phyloP scores from a whole-genome alignment of 2,329 filamentous ascomycete genomes.

The Myrmaecium sp. region DNA sequence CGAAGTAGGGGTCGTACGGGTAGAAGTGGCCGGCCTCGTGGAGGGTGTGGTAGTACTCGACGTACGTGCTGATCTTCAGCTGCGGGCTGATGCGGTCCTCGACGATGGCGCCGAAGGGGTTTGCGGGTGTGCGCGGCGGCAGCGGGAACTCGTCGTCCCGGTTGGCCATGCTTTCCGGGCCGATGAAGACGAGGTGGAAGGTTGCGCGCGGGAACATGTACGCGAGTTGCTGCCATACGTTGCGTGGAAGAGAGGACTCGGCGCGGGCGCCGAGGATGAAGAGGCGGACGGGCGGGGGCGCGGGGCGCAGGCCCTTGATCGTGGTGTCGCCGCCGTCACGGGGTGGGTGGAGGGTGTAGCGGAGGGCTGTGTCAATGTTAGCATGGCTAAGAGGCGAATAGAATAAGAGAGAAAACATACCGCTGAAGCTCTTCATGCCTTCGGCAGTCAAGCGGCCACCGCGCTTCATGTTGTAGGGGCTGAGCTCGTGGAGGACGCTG shows the following conservation, averaged over 20 bases:
- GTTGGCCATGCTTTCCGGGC: slow-evolving; percentile 89
- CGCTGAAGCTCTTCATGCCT: slow-evolving; percentile 83
- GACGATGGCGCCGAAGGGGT: slow-evolving; percentile 86
- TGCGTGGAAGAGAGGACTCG: slow-evolving; percentile 87
- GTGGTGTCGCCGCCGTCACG: slow-evolving; percentile 55
- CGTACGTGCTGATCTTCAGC: slow-evolving; percentile 94
- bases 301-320: slow-evolving; percentile 65
- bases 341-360: slow-evolving; percentile 86
- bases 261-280: slow-evolving; percentile 91
- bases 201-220: slow-evolving; percentile 86
- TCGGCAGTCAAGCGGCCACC: slow-evolving; percentile 67
- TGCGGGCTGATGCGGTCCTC: slow-evolving; percentile 78
- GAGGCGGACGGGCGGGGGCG: slow-evolving; percentile 74
- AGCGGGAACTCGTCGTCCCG: slow-evolving; percentile 85
- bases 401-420: slow-evolving; percentile 33
- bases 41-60: slow-evolving; percentile 95
- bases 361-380: slow-evolving; percentile 44
- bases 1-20: slow-evolving; percentile 95
- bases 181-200: slow-evolving; percentile 86
- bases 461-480: slow-evolving; percentile 68
- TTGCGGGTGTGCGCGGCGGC: slow-evolving; percentile 64
- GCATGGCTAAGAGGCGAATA: background rate
- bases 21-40: slow-evolving; percentile 82
- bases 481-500: slow-evolving; percentile 84
- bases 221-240: slow-evolving; percentile 87